Evolutionary conservation across 805 yeast species (phyloP), one percentile per base, ranked within the genome.

Genomic region (Suhomyces prunicola): DNA sequence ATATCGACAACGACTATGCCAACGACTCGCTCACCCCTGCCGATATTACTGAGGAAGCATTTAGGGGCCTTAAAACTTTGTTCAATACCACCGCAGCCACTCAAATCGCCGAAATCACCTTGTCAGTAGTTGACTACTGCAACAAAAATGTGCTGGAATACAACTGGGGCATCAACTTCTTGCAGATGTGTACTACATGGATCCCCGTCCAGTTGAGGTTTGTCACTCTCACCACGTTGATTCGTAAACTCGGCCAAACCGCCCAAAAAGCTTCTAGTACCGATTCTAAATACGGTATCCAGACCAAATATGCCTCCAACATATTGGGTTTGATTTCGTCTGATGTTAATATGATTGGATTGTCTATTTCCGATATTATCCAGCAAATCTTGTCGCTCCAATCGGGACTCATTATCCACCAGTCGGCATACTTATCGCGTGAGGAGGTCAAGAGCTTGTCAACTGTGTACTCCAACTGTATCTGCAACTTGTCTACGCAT

Each of bases 121-220:
- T 69, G 19, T 77, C 83, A 4, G 72, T 89, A 19, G 71, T 83
- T 8, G 66, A 72, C 40, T 53, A 61, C 55, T 67, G 63, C 13
- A 81, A 76, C 58, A 55, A 62, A 47, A 17, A 70, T 44, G 45
- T 63, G 57, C 41, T 52, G 42, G 66, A 69, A 41, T 55, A 58
- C 12, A 56, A 58, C 6, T 87, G 92, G 92, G 74, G 81, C 2
- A 73, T 79, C 27, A 67, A 75, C 8, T 72, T 92, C 46, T 70
- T 89, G 36, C 86, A 85, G 56, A 73, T 83, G 56, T 79, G 89
- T 53, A 84, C 91, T 6, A 80, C 82, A 40, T 90, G 92, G 81
- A 82, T 90, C 8, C 97, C 90, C 0, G 94, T 85, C 39, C 96
- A 84, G 64, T 76, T 84, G 57, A 75, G 96, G 57, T 90, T 87